These are phyloP conservation scores for Hyaloperonospora arabidopsidis DNA, from an alignment of 352 stramenopile species.

Conservation along the genomic window DNA sequence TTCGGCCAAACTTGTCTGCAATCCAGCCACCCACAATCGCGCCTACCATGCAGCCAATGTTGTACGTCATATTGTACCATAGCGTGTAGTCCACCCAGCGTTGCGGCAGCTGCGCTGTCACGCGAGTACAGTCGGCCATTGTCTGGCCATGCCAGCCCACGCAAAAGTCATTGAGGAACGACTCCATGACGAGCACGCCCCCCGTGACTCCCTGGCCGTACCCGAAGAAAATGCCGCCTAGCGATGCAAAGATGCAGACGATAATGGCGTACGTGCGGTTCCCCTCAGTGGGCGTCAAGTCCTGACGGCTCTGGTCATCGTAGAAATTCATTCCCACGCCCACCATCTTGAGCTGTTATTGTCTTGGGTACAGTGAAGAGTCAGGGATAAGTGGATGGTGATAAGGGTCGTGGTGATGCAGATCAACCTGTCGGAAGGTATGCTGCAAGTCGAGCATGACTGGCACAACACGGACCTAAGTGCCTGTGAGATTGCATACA, in stretches of 20 bases:
- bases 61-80: slow-evolving; percentile 53
- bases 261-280: slow-evolving; percentile 39
- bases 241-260: slow-evolving; percentile 33
- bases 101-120: slow-evolving; percentile 26
- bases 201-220: slow-evolving; percentile 35
- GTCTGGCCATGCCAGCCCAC: slow-evolving; percentile 35
- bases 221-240: slow-evolving; percentile 37
- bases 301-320: slow-evolving; percentile 25
- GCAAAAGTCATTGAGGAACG: slow-evolving; percentile 45
- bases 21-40: slow-evolving; percentile 30
- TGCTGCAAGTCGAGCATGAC: too few species aligned
- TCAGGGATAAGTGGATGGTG: not conserved
- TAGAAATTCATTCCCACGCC: slow-evolving; percentile 39
- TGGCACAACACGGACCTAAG: slow-evolving; percentile 3
- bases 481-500: slow-evolving; percentile 2
- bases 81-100: slow-evolving; percentile 43
- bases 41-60: slow-evolving; percentile 39
- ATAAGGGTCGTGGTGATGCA: not conserved
- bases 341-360: slow-evolving; percentile 20
- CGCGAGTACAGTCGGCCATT: slow-evolving; percentile 28
- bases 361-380: not conserved
- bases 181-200: slow-evolving; percentile 38
- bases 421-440: not conserved
- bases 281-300: slow-evolving; percentile 34
- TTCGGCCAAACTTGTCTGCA: slow-evolving; percentile 29